Percentiles rank a stretch among this genome's conserved stretches.
phyloP scores from a whole-genome alignment of 2,329 filamentous ascomycete genomes.

The Pseudonectria foliicola region DNA sequence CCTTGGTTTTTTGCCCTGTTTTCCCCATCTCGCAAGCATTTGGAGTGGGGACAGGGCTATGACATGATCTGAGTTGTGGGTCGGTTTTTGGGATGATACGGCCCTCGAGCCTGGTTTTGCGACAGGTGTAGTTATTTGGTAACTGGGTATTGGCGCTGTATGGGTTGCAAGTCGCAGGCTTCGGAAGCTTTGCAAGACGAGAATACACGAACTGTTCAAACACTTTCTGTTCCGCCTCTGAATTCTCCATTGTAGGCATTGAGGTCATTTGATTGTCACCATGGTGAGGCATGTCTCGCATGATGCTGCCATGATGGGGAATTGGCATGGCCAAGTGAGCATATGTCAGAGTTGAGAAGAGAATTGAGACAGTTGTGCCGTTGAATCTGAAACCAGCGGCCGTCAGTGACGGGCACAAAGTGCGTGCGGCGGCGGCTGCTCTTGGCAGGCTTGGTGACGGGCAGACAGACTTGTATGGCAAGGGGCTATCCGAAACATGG shows the following conservation, averaged over 20 bases:
- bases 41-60: constrained; percentile 23
- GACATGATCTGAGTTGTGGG: constrained; percentile 28
- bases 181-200: constrained; percentile 24
- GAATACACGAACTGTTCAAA: constrained; percentile 32
- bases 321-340: no score
- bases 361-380: no score
- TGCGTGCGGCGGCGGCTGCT: no score
- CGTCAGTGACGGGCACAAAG: no score
- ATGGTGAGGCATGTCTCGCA: neutral
- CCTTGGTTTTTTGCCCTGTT: constrained; percentile 14
- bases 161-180: constrained; percentile 25
- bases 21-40: constrained; percentile 25
- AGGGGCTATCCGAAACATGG: no score
- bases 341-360: no score
- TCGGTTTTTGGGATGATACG: constrained; percentile 26
- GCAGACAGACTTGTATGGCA: no score
- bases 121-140: constrained; percentile 26
- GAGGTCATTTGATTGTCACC: neutral
- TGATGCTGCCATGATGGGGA: neutral
- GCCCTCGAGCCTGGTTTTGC: constrained; percentile 31
- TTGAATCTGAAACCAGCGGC: no score
- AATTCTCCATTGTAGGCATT: constrained; percentile 1
- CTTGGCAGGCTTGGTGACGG: no score
- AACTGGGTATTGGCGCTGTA: constrained; percentile 27
- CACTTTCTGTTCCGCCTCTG: constrained; percentile 2